A percentile compares a stretch with the other conserved stretches of the same genome.
phyloP scores from a whole-genome alignment of 306 rosid genomes.

The Fragaria nilgerrensis region DNA sequence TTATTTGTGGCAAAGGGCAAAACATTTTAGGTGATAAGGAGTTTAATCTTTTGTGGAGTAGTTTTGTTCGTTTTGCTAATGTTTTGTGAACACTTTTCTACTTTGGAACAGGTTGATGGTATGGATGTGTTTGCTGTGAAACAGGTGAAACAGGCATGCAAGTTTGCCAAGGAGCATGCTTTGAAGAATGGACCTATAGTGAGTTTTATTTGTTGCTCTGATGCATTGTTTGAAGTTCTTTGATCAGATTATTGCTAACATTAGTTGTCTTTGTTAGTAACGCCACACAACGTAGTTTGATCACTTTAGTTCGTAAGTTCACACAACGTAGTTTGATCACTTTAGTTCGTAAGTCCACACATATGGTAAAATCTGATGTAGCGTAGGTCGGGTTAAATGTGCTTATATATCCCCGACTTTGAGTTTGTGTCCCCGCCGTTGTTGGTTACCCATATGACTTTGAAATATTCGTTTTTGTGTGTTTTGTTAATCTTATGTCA shows the following conservation, averaged over 20 bases:
- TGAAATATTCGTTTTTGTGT: no score
- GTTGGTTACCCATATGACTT: no score
- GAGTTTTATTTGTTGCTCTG: slow-evolving; percentile 37
- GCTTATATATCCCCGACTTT: no score
- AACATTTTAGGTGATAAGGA: neutral
- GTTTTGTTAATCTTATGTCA: no score
- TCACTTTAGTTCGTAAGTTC: neutral
- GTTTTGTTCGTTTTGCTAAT: neutral
- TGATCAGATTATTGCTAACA: neutral
- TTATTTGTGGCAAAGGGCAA: no score
- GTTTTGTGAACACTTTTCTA: slow-evolving; percentile 11
- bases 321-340: no score
- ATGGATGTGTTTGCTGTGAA: slow-evolving; percentile 97
- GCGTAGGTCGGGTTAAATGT: no score
- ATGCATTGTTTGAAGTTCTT: neutral
- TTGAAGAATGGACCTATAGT: slow-evolving; percentile 94
- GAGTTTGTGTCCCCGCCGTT: no score
- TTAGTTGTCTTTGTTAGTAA: neutral
- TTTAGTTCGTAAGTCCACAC: no score
- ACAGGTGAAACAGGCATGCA: slow-evolving; percentile 77
- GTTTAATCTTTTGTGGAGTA: neutral
- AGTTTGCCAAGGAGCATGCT: slow-evolving; percentile 87
- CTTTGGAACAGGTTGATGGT: slow-evolving; percentile 76
- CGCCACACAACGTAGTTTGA: neutral
- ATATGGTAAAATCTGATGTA: no score